phyloP scores from a whole-genome alignment of 495 filamentous ascomycete genomes.

The Chaetomidium leptoderma region DNA sequence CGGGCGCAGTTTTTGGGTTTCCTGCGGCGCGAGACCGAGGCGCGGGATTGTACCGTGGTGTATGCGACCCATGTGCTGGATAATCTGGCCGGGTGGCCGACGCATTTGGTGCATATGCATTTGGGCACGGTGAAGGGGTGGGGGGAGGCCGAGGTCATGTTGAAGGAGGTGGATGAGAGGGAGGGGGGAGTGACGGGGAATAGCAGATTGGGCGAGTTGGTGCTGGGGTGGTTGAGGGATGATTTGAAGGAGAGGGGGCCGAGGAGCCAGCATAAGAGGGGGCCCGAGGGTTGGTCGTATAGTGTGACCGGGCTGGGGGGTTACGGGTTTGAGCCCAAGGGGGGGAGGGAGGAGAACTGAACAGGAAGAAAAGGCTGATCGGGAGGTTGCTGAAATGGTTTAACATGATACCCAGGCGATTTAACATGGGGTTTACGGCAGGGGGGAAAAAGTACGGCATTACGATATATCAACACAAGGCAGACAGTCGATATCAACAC shows the following conservation, averaged over 20 bases:
- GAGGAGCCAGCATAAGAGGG: slow-evolving; percentile 52
- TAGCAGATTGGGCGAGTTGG: slow-evolving; percentile 74
- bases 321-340: slow-evolving; percentile 69
- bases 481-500: slow-evolving; percentile 8
- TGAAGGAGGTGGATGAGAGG: slow-evolving; percentile 30
- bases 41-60: slow-evolving; percentile 78
- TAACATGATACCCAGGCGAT: slow-evolving; percentile 30
- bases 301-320: slow-evolving; percentile 67
- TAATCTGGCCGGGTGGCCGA: slow-evolving; percentile 88
- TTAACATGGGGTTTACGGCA: slow-evolving; percentile 21
- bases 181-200: slow-evolving; percentile 59
- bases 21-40: slow-evolving; percentile 80
- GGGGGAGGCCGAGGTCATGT: slow-evolving; percentile 60
- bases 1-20: slow-evolving; percentile 82
- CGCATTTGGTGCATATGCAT: slow-evolving; percentile 92
- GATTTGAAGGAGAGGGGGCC: slow-evolving; percentile 80
- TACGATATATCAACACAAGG: slow-evolving; percentile 5
- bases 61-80: slow-evolving; percentile 98
- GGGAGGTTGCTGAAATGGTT: slow-evolving; percentile 8
- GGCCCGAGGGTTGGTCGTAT: slow-evolving; percentile 68
- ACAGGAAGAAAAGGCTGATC: not conserved
- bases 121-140: slow-evolving; percentile 78
- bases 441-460: not conserved
- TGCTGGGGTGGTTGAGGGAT: slow-evolving; percentile 78
- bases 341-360: slow-evolving; percentile 9